A percentile compares a stretch with the other conserved stretches of the same genome.
Conservation (phyloP, 2,329 filamentous ascomycete species). For the Xylaria sp. region DNA sequence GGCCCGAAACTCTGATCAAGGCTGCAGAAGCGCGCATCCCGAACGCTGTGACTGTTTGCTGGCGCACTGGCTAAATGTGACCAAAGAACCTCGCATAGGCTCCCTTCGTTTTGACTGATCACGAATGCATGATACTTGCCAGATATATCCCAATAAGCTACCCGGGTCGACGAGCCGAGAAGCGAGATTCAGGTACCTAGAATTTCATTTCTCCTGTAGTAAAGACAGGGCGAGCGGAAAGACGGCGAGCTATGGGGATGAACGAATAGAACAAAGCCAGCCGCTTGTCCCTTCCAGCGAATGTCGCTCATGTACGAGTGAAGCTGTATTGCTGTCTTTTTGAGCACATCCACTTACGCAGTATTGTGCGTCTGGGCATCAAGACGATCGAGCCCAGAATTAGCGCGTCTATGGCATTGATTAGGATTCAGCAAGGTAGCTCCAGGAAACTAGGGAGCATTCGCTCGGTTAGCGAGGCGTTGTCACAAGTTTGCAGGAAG, state of each 20-base stretch:
- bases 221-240: not conserved
- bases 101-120: slow-evolving; percentile 6
- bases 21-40: slow-evolving; percentile 41
- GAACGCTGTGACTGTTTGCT: slow-evolving; percentile 31
- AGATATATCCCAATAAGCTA: slow-evolving; percentile 8
- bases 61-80: slow-evolving; percentile 34
- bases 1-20: slow-evolving; percentile 48
- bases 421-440: slow-evolving; percentile 4
- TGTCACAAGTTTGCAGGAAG: slow-evolving; percentile 24
- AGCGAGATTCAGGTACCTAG: slow-evolving; percentile 5
- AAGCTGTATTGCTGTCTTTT: slow-evolving; percentile 4
- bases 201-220: not conserved
- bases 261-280: not conserved
- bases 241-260: not conserved
- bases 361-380: not conserved
- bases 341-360: not conserved
- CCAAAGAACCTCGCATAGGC: slow-evolving; percentile 30
- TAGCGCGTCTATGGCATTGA: slow-evolving; percentile 7
- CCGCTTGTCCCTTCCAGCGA: not conserved
- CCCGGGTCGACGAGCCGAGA: slow-evolving; percentile 26
- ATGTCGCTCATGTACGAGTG: slow-evolving; percentile 3
- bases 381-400: not conserved
- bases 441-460: not conserved
- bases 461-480: slow-evolving; percentile 30
- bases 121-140: slow-evolving; percentile 1